phyloP scores from a whole-genome alignment of 345 rosid genomes.

The Cardamine resedifolia region DNA sequence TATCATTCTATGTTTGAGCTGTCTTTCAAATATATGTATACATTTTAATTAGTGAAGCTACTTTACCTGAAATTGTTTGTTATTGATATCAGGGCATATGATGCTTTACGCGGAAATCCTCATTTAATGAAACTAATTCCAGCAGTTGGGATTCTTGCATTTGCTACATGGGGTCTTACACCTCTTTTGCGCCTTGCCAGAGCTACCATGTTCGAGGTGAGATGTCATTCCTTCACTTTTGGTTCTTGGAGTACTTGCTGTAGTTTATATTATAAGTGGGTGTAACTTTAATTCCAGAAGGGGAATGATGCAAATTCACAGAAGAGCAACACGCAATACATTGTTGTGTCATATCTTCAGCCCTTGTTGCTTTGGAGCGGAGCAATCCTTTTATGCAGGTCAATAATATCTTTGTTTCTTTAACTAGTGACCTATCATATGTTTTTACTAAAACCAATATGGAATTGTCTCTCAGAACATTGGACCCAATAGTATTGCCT shows the following conservation, averaged over 20 bases:
- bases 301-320: slow-evolving; percentile 66
- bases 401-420: neutral
- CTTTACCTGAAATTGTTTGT: slow-evolving; percentile 13
- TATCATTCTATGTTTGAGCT: neutral
- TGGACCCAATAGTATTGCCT: slow-evolving; percentile 76
- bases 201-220: slow-evolving; percentile 55
- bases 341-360: slow-evolving; percentile 69
- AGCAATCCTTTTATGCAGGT: slow-evolving; percentile 86
- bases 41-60: neutral
- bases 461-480: slow-evolving; percentile 51
- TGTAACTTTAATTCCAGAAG: slow-evolving; percentile 40
- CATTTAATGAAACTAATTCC: slow-evolving; percentile 58
- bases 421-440: neutral
- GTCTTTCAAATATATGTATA: neutral
- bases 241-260: slow-evolving; percentile 9
- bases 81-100: slow-evolving; percentile 52
- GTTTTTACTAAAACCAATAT: slow-evolving; percentile 23
- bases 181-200: slow-evolving; percentile 65
- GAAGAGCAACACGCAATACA: slow-evolving; percentile 54
- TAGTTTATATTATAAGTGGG: slow-evolving; percentile 18
- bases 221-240: slow-evolving; percentile 23
- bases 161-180: slow-evolving; percentile 82
- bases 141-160: slow-evolving; percentile 67
- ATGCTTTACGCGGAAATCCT: slow-evolving; percentile 52
- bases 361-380: slow-evolving; percentile 92